A percentile compares a stretch with the other conserved stretches of the same genome.
Evolutionary conservation across 208 protist species (phyloP).

Genomic region (Willaertia magna): DNA sequence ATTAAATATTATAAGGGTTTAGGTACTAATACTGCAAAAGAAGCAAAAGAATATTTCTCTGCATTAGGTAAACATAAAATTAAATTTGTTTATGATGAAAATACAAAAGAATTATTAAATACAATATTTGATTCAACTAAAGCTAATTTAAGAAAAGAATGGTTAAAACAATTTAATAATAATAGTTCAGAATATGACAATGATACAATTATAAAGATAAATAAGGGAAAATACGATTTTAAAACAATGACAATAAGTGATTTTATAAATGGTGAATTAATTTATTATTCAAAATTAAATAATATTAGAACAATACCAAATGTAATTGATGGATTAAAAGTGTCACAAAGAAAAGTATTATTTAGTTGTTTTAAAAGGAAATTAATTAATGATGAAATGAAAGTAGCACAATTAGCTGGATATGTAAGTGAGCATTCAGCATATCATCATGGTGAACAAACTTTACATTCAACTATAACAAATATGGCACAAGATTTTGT

Average conservation of each 20-base stretch:
- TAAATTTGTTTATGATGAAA: constrained; percentile 54
- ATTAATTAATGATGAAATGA: constrained; percentile 82
- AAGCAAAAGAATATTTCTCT: constrained; percentile 99
- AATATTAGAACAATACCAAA: constrained; percentile 70
- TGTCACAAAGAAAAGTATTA: constrained; percentile 97
- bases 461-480: constrained; percentile 93
- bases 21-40: constrained; percentile 82
- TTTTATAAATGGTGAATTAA: constrained; percentile 98
- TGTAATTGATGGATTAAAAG: constrained; percentile 97
- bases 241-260: constrained; percentile 76
- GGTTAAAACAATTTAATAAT: too few relatives aligned
- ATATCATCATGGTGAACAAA: constrained; percentile 99
- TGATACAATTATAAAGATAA: constrained; percentile 62
- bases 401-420: constrained; percentile 97
- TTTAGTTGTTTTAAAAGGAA: constrained; percentile 94
- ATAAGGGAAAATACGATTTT: constrained; percentile 48
- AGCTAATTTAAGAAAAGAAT: constrained; percentile 93
- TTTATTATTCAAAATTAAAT: constrained; percentile 87
- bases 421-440: constrained; percentile 87
- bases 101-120: constrained; percentile 81
- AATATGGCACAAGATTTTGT: constrained; percentile 98
- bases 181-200: constrained; percentile 34
- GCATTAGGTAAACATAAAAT: constrained; percentile 71
- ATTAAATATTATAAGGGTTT: constrained; percentile 99
- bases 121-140: constrained; percentile 94